A percentile compares a stretch with the other conserved stretches of the same genome.
These are phyloP conservation scores for Botrytis medusae DNA, from an alignment of 2,329 filamentous ascomycete genomes.

Conservation along the genomic window DNA sequence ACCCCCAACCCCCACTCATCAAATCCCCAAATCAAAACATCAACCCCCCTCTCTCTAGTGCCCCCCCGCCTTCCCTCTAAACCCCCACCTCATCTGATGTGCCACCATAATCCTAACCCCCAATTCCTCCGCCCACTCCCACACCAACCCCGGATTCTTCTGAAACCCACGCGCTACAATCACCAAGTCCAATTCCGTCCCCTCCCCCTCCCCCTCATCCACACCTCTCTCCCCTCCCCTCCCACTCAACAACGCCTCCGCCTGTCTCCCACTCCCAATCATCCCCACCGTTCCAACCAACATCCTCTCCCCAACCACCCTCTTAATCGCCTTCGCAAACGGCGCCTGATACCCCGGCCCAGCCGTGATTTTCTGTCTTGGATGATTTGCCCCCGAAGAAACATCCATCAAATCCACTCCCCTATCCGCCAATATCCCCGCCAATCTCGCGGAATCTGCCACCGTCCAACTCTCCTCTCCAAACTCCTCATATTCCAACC, in stretches of 20 bases:
- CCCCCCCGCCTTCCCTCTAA: constrained; percentile 43
- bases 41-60: not conserved
- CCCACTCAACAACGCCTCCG: constrained; percentile 49
- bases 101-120: constrained; percentile 48
- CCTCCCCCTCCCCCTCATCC: constrained; percentile 38
- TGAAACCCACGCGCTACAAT: constrained; percentile 55
- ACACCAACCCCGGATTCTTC: constrained; percentile 58
- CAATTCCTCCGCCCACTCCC: constrained; percentile 56
- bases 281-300: constrained; percentile 50
- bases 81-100: constrained; percentile 57
- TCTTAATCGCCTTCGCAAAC: constrained; percentile 70
- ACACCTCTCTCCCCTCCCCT: constrained; percentile 36
- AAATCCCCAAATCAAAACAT: not conserved
- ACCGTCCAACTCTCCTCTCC: constrained; percentile 64
- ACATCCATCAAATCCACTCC: constrained; percentile 78
- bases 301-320: constrained; percentile 63
- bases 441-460: constrained; percentile 63
- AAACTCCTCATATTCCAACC: constrained; percentile 62
- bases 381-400: constrained; percentile 65
- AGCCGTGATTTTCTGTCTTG: constrained; percentile 54
- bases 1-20: not conserved
- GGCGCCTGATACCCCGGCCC: constrained; percentile 69
- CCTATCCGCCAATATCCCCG: constrained; percentile 59
- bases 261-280: constrained; percentile 48
- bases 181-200: constrained; percentile 50